Evolutionary conservation across 2,329 filamentous ascomycete genomes (phyloP), one percentile per base, ranked within the genome.

Genomic region (Colletotrichum higginsianum): DNA sequence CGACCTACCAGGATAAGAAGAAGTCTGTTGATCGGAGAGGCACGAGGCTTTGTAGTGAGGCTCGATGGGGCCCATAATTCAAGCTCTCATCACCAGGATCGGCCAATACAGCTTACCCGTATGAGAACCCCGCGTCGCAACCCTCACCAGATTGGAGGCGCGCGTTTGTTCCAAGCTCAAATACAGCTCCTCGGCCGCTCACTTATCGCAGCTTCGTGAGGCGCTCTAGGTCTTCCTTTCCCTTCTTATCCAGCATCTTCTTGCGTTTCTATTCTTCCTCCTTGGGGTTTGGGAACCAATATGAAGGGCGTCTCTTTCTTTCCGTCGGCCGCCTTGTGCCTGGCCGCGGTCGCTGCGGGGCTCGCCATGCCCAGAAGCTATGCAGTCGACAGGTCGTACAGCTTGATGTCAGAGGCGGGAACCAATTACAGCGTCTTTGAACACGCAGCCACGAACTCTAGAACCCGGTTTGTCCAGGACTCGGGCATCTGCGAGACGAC

Each of bases 401-500:
- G 64, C 35, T 42, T 61, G 38, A 70, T 63, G 68, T 67, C 68
- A 1, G 68, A 68, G 16, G 23, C 58, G 63, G 77, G 74, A 18
- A 74, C 62, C 38, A 82, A 80, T 4, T 84, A 84, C 74, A 85
- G 81, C 18, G 80, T 87, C 46, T 87, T 86, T 69, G 82, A 87
- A 71, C 85, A 87, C 75, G 81, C 81, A n/a, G 82, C 81, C 1
- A 86, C 85, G 1, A 81, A 80, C 50, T 80, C 83, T 1, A 83
- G 77, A 35, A 74, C 88, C 55, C 81, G 85, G 26, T 87, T 84
- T 67, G 85, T 88, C 35, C 84, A 82, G 30, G 87, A 88, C 74
- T 87, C 86, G 0, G 81, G 86, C 55, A 81, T 86, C 66, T 88
- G 86, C 74, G 86, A 88, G 77, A 87, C 84, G 0, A 88, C 85